Evolutionary conservation across 805 yeast species (phyloP), one percentile per base, ranked within the genome.

Genomic region (Limtongia smithiae): DNA sequence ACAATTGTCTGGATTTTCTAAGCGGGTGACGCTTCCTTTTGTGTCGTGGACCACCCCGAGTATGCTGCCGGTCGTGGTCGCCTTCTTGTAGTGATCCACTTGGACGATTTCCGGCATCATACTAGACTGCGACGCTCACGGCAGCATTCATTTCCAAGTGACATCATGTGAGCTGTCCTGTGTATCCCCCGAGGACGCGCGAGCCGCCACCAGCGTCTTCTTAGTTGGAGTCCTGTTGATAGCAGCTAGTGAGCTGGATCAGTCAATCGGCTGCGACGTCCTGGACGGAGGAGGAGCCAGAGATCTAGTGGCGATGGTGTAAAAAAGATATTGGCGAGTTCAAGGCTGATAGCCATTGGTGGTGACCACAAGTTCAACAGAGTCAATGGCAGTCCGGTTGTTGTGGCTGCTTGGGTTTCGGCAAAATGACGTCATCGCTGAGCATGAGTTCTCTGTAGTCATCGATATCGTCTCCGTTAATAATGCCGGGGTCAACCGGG

Each of bases 21-120:
- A 9, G 28, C 9, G 6, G 28, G 28, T 9, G 28, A 7, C 6
- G 6, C 28, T 7, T 7, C 28, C 6, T 25, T 9, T 27, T 7
- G n/a, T n/a, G n/a, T n/a, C n/a, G n/a, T n/a, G n/a, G n/a, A n/a
- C n/a, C n/a, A n/a, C n/a, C n/a, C n/a, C n/a, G n/a, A n/a, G n/a
- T 4, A 7, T 14, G 44, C 41, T 40, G 14, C 11, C 15, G 4
- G 46, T 37, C 22, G 27, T 34, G 11, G 48, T 32, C 14, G 48
- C 55, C 18, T 42, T 45, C 25, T 30, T 28, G 9, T 33, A 40
- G 12, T 37, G 34, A 17, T 45, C 40, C n/a, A 45, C 31, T 8
- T 33, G 20, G 17, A 50, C 20, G 18, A 50, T 40, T 22, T 50
- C 49, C 7, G 7, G 35, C 17, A 32, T 32, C 35, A 6, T 8